Percentiles rank a stretch among this genome's conserved stretches.
These are phyloP conservation scores for Suhomyces vadensis DNA, from an alignment of 805 yeast species.

Conservation along the genomic window DNA sequence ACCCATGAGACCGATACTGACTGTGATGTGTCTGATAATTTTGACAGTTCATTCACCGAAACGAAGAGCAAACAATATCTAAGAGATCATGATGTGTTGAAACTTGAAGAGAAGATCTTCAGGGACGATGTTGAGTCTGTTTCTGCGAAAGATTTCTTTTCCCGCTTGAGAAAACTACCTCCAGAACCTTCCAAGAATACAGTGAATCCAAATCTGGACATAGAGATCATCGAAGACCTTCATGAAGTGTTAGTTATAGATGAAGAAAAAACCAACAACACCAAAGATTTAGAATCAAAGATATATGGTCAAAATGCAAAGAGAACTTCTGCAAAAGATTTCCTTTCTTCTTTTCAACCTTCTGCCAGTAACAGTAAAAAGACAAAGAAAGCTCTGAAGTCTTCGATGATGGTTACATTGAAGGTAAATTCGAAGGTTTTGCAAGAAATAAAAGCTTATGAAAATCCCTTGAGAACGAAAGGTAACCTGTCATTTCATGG, in stretches of 20 bases:
- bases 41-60: slow-evolving; percentile 15
- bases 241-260: background rate
- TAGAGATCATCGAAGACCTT: slow-evolving; percentile 6
- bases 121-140: slow-evolving; percentile 16
- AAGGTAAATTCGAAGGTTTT: slow-evolving; percentile 26
- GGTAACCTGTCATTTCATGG: slow-evolving; percentile 17
- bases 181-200: background rate
- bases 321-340: slow-evolving; percentile 37
- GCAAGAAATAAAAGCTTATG: slow-evolving; percentile 25
- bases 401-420: slow-evolving; percentile 20
- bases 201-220: background rate
- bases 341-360: slow-evolving; percentile 51
- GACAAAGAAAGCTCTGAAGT: background rate
- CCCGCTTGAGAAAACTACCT: slow-evolving; percentile 9
- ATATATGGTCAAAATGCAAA: slow-evolving; percentile 20
- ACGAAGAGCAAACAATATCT: slow-evolving; percentile 14
- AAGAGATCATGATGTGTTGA: slow-evolving; percentile 21
- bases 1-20: slow-evolving; percentile 4
- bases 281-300: slow-evolving; percentile 20
- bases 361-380: slow-evolving; percentile 1
- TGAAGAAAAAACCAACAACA: slow-evolving; percentile 5
- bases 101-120: slow-evolving; percentile 24
- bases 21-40: slow-evolving; percentile 9
- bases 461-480: slow-evolving; percentile 31
- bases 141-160: slow-evolving; percentile 22